Base-by-base conservation (phyloP, 805 yeast species). In the Monosporozyma yasuniensis region DNA sequence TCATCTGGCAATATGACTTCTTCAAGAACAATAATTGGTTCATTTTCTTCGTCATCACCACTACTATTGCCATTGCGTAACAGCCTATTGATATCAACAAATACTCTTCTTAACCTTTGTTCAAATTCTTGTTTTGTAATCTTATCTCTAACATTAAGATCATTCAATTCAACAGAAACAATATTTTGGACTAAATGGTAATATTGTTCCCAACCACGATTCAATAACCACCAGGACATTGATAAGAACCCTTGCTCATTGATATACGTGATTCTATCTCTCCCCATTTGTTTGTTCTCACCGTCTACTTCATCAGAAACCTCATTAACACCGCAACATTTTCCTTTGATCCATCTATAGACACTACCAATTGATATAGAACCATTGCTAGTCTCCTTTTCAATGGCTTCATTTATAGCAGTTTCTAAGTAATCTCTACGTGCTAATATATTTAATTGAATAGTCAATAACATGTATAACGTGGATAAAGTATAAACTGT, bases 221-320 rank as follows among this genome's bases (percentile, higher is more conserved):
- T 89, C 47, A 91, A 72, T 44, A 91, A 66, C 96, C 96, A 91
- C 96, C 97, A 91, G 53, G 90, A 83, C 54, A 88, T 77, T 0
- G 95, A 84, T 44, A 91, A 72, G 63, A 85, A 91, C 47, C 88
- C 84, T 59, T 93, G 91, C 58, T 85, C 93, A 37, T 83, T 74
- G 32, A 76, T 67, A 61, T 83, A 80, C 4, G 59, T 47, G 11
- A 42, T 43, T 35, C 52, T 52, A 30, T 44, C 46, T 21, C 37
- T 28, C 11, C 25, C 46, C 46, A 28, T 43, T 14, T 30, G 30
- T 18, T 16, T 28, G 5, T 8, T 19, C 12, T 27, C 30, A 25
- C 14, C 27, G 18, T 8, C 7, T 19, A 21, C 19, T 7, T 16
- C 3, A 14, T 12, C 19, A 11, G 23, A 11, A 3, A n/a, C 9